Conservation (phyloP, 2,329 filamentous ascomycete species). For the Xylariaceae sp. region DNA sequence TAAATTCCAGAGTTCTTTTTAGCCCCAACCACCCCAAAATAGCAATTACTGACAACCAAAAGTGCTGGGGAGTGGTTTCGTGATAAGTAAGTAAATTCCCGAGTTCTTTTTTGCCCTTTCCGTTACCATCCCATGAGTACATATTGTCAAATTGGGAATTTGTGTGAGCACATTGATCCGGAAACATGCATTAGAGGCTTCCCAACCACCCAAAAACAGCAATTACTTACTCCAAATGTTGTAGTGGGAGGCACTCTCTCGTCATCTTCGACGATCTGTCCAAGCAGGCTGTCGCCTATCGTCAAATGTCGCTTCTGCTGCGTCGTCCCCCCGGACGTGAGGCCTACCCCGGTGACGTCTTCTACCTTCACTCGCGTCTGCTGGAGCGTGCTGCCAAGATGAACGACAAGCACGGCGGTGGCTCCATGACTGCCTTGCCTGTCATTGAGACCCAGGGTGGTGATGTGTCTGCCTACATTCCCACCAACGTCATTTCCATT, state of each 20-base stretch:
- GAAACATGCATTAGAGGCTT: no score
- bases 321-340: constrained; percentile 98
- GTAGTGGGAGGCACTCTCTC: constrained; percentile 85
- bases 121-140: no score
- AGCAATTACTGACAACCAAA: constrained; percentile 18
- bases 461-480: constrained; percentile 99
- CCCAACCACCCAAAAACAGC: no score
- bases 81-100: no score
- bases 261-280: constrained; percentile 94
- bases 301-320: constrained; percentile 98
- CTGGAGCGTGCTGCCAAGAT: constrained; percentile 99
- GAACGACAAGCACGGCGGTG: constrained; percentile 91
- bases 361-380: constrained; percentile 99
- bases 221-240: no score
- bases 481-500: constrained; percentile 99
- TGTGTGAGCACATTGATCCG: no score
- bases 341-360: constrained; percentile 98
- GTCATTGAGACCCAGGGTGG: constrained; percentile 99
- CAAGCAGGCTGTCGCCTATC: constrained; percentile 97
- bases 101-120: no score
- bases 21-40: background rate
- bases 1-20: no score
- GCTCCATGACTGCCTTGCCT: constrained; percentile 95
- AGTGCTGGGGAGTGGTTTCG: constrained; percentile 74
- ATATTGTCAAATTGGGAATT: no score